Evolutionary conservation across 179 eudicot genomes (phyloP), one percentile per base, ranked within the genome.

Genomic region (Spinacia oleracea): DNA sequence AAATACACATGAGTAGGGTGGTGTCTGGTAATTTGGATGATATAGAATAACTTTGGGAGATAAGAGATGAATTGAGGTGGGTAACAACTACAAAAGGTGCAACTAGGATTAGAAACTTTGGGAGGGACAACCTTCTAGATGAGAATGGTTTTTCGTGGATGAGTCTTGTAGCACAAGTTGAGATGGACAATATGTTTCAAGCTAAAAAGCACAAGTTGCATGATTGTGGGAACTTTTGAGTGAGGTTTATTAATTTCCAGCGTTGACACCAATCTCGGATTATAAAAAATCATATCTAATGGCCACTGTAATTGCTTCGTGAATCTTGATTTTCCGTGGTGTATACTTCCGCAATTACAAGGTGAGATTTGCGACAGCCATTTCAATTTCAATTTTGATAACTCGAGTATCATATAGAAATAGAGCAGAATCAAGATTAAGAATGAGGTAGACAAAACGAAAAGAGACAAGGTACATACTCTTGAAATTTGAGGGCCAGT

Each of bases 401-500:
- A 38, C 25, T 66, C 29, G 64, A 73, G 32, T 60, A 7, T 25
- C 64, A 46, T 31, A 51, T 38, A 46, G 68, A 40, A 48, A 16
- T 66, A 6, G 3, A 75, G 59, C 69, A 63, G 51, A 60, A 65
- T 12, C 11, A 67, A 25, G 3, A 55, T 16, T 11, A 67, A 34
- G 9, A 20, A n/a, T 14, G 29, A 27, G 59, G 2, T 31, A 35
- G 16, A 10, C 55, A 43, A 23, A 74, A 18, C 55, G 42, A 70
- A 81, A 74, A 16, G 78, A 15, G 43, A 72, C 31, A 63, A 27
- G 2, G 51, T 32, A 74, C 88, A 70, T 86, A 96, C 99, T 85
- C 99, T 87, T 64, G 99, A 85, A 81, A 86, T 73, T 81, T 85
- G 87, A 29, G 78, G 75, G 27, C 88, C 78, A 51, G 85, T 70